These are phyloP conservation scores for Udeniomyces megalosporus DNA, from an alignment of 768 basidiomycete species.

Conservation along the genomic window DNA sequence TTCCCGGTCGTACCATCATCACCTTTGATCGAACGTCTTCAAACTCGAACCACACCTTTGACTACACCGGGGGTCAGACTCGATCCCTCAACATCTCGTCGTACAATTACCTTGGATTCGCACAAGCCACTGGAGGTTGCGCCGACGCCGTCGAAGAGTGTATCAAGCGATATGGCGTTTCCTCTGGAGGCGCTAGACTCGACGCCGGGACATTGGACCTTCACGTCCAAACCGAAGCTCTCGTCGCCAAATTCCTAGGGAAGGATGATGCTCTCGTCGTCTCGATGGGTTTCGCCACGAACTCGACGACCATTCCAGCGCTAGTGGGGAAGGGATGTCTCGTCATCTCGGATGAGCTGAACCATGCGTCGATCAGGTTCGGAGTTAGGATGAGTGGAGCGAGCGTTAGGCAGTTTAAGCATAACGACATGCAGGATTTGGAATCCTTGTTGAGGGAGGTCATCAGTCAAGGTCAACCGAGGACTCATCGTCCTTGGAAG, in stretches of 20 bases:
- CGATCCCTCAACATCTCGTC: slow-evolving; percentile 92
- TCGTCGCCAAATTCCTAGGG: slow-evolving; percentile 80
- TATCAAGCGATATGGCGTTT: slow-evolving; percentile 65
- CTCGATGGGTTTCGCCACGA: slow-evolving; percentile 37
- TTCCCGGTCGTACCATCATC: slow-evolving; percentile 81
- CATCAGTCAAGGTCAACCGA: slow-evolving; percentile 92
- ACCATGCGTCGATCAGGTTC: slow-evolving; percentile 88
- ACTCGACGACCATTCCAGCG: slow-evolving; percentile 67
- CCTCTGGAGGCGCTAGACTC: slow-evolving; percentile 56
- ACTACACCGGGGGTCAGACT: slow-evolving; percentile 56
- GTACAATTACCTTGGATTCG: slow-evolving; percentile 98
- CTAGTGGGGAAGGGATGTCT: slow-evolving; percentile 78
- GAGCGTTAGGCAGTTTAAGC: slow-evolving; percentile 83
- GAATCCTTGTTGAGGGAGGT: slow-evolving; percentile 70
- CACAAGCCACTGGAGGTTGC: slow-evolving; percentile 78
- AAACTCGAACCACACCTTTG: slow-evolving; percentile 64
- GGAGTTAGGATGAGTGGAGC: slow-evolving; percentile 81
- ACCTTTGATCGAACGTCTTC: slow-evolving; percentile 67
- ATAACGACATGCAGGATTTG: slow-evolving; percentile 76
- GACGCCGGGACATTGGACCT: slow-evolving; percentile 78
- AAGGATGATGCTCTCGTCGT: slow-evolving; percentile 76
- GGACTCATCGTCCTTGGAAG: slow-evolving; percentile 98
- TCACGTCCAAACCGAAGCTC: slow-evolving; percentile 60
- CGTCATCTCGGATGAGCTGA: slow-evolving; percentile 91
- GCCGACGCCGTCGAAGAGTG: slow-evolving; percentile 82